A percentile compares a stretch with the other conserved stretches of the same genome.
Evolutionary conservation across 305 asterid species (phyloP).

Genomic region (Solanum hybrid): DNA sequence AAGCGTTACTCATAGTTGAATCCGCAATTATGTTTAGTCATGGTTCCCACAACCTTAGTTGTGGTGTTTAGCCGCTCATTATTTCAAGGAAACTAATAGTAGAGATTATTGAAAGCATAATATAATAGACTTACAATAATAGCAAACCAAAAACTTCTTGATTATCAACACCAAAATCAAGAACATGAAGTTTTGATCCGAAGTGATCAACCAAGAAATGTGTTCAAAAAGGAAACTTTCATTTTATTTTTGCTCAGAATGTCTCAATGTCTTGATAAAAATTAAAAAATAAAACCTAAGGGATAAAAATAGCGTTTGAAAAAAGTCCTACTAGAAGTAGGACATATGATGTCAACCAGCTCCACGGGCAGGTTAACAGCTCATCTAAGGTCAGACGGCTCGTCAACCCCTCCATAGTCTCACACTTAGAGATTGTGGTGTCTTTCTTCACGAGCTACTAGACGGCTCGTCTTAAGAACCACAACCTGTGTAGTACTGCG

Average conservation of each 20-base stretch:
- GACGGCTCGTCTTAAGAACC: neutral
- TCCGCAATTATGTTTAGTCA: too few species aligned
- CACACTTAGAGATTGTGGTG: neutral
- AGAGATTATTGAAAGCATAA: too few species aligned
- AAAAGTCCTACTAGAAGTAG: neutral
- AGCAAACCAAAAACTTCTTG: too few species aligned
- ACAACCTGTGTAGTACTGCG: neutral
- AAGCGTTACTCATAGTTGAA: too few species aligned
- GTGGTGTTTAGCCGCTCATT: too few species aligned
- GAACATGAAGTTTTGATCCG: neutral
- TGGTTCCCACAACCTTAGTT: too few species aligned
- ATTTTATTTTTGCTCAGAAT: neutral
- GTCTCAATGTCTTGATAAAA: neutral
- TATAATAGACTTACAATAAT: too few species aligned
- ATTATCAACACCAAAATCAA: neutral
- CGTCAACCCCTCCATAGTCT: neutral
- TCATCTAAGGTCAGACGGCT: neutral
- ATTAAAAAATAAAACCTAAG: neutral
- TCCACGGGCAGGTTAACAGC: neutral
- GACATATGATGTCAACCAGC: neutral
- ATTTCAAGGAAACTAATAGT: too few species aligned
- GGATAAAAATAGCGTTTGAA: neutral
- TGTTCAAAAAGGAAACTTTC: neutral
- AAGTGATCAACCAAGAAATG: neutral
- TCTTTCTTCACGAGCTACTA: neutral